Base-by-base conservation (phyloP, 73 alveolate species). In the Durusdinium trenchii region DNA sequence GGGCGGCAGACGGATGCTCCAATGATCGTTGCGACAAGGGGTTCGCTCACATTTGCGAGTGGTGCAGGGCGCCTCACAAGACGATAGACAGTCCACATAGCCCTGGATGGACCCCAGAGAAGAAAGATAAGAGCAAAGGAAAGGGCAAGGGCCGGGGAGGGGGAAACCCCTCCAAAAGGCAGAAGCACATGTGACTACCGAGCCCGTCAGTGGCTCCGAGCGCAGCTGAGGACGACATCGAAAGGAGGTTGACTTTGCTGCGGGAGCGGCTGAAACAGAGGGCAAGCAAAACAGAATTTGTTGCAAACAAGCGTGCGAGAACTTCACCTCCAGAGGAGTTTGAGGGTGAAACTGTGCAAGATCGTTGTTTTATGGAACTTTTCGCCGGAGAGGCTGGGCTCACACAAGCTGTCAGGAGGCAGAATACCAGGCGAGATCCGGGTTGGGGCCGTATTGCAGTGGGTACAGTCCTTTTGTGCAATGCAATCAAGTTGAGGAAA, bases 41-140 rank as follows among this genome's bases (percentile, higher is more conserved):
- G 30, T 40, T 78, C 61, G 87, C 87, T 45, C 91, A 81, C 64
- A 48, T 81, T 43, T 81, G 91, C 36, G 91, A 81, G 67, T 81
- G 91, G 91, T 81, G 91, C 64, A n/a, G 91, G 38, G 67, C 42
- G 64, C 91, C 67, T 42, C 91, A 81, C 14, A 42, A 64, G 12
- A 42, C 91, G 14, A 81, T 81, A 40, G 26, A 45, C 3, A 45
- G 91, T 42, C 67, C 91, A 1, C 91, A 81, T 3, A 64, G 42
- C 35, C 91, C 91, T 1, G 91, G 91, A 2, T 81, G 91, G 91
- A 81, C 42, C 43, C 87, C n/a, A 6, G 91, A 81, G 16, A 40
- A 45, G n/a, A 16, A 35, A 20, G 40, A 76, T 0, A 10, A 4
- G 3, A 42, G 81, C 18, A 67, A 67, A n/a, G 81, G 81, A 28